phyloP scores from a whole-genome alignment of 2,329 filamentous ascomycete species.

The Acrodontium crateriforme region DNA sequence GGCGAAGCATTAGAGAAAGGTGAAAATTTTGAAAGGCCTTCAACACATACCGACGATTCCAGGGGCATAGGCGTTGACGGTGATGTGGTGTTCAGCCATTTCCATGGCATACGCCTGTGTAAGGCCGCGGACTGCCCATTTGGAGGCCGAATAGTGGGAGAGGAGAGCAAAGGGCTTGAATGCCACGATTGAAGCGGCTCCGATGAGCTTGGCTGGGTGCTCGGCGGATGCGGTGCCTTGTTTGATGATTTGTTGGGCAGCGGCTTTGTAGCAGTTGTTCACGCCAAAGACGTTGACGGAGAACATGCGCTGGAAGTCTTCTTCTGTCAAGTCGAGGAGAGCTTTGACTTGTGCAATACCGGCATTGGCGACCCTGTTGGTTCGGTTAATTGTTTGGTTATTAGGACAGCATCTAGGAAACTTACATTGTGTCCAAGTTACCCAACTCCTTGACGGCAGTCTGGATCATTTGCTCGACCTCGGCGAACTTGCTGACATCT shows the following conservation, averaged over 20 bases:
- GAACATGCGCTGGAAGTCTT: slow-evolving; percentile 47
- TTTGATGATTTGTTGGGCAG: slow-evolving; percentile 50
- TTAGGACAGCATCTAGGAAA: neutral
- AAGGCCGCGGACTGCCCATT: slow-evolving; percentile 53
- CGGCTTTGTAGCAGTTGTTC: slow-evolving; percentile 50
- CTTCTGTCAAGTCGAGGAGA: slow-evolving; percentile 42
- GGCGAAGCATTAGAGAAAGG: slow-evolving; percentile 10
- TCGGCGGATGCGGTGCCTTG: slow-evolving; percentile 37
- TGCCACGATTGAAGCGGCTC: slow-evolving; percentile 37
- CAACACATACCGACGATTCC: slow-evolving; percentile 54
- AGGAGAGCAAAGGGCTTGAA: slow-evolving; percentile 47
- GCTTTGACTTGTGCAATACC: slow-evolving; percentile 46
- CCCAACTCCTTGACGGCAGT: slow-evolving; percentile 41
- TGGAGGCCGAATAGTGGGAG: slow-evolving; percentile 49
- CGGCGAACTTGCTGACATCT: slow-evolving; percentile 43
- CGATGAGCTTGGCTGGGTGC: slow-evolving; percentile 34
- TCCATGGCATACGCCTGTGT: slow-evolving; percentile 55
- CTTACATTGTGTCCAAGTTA: slow-evolving; percentile 34
- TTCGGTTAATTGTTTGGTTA: neutral
- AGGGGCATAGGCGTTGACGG: slow-evolving; percentile 52
- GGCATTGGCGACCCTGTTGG: slow-evolving; percentile 42
- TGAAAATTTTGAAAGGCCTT: slow-evolving; percentile 33
- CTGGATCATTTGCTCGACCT: slow-evolving; percentile 42
- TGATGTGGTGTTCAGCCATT: slow-evolving; percentile 49
- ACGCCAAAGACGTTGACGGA: slow-evolving; percentile 52